phyloP scores from a whole-genome alignment of 148 eudicot species.

The Euryodendron excelsum region DNA sequence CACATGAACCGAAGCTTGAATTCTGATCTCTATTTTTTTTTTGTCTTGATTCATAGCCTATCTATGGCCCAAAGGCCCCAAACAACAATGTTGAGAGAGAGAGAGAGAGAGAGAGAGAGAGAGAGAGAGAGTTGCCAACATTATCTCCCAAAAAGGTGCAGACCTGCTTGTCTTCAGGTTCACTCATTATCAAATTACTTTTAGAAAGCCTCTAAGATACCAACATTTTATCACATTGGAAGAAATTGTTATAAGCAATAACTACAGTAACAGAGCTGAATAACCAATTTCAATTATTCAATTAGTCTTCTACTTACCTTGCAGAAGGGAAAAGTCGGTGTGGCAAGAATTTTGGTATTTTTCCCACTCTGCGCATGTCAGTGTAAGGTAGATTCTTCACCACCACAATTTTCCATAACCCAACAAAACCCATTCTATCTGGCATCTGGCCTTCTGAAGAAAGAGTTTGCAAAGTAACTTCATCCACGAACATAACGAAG shows the following conservation, averaged over 20 bases:
- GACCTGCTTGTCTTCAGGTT: not conserved
- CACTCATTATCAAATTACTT: not conserved
- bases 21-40: too few relatives aligned
- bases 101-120: not conserved
- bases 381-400: slow-evolving; percentile 88
- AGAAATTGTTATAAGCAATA: not conserved
- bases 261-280: not conserved
- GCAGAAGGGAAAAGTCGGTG: slow-evolving; percentile 93
- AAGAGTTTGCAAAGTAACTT: slow-evolving; percentile 70
- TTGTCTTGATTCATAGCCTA: not conserved
- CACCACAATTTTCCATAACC: slow-evolving; percentile 89
- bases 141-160: slow-evolving; percentile 1
- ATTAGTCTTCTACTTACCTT: slow-evolving; percentile 47
- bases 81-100: not conserved
- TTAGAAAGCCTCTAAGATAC: not conserved
- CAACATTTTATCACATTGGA: not conserved
- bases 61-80: not conserved
- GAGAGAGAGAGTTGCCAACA: not conserved
- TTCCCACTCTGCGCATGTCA: slow-evolving; percentile 97
- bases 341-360: slow-evolving; percentile 87
- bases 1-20: too few relatives aligned
- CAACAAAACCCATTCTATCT: slow-evolving; percentile 87
- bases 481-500: slow-evolving; percentile 98
- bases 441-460: slow-evolving; percentile 83
- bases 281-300: not conserved